phyloP scores from a whole-genome alignment of 2,329 filamentous ascomycete genomes.

The Beauveria asiatica region DNA sequence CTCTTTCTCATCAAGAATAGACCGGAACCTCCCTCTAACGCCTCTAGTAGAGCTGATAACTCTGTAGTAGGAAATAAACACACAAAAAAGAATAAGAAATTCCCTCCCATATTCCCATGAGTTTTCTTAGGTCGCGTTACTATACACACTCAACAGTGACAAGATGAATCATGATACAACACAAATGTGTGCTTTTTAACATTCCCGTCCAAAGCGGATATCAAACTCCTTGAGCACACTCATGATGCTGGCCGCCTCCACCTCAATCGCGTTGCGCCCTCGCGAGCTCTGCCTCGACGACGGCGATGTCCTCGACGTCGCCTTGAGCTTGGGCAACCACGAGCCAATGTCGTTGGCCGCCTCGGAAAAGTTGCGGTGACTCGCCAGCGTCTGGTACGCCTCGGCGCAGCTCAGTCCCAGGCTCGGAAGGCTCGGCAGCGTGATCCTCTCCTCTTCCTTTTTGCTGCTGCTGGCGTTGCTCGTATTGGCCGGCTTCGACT shows the following conservation, averaged over 20 bases:
- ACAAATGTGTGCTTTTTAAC: slow-evolving; percentile 16
- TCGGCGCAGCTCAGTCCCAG: slow-evolving; percentile 66
- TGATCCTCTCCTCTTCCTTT: slow-evolving; percentile 23
- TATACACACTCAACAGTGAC: background rate
- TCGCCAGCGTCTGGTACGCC: slow-evolving; percentile 69
- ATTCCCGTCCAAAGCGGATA: slow-evolving; percentile 53
- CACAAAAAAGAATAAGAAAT: background rate
- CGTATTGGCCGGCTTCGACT: slow-evolving; percentile 25
- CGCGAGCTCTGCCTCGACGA: slow-evolving; percentile 21
- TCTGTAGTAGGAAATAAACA: background rate
- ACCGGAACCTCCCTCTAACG: background rate
- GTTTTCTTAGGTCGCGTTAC: background rate
- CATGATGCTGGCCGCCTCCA: slow-evolving; percentile 79
- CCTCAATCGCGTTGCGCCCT: slow-evolving; percentile 57
- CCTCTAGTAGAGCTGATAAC: background rate
- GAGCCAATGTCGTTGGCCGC: slow-evolving; percentile 66
- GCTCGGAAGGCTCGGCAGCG: slow-evolving; percentile 29
- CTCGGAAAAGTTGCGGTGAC: slow-evolving; percentile 66
- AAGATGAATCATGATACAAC: background rate
- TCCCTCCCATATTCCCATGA: background rate
- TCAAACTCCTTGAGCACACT: slow-evolving; percentile 77
- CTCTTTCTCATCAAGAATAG: background rate
- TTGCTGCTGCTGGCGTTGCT: slow-evolving; percentile 14
- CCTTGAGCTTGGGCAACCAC: slow-evolving; percentile 67
- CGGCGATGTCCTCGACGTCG: slow-evolving; percentile 34